Conservation (phyloP, 208 protist species). For the Trypanosoma scelopori region DNA sequence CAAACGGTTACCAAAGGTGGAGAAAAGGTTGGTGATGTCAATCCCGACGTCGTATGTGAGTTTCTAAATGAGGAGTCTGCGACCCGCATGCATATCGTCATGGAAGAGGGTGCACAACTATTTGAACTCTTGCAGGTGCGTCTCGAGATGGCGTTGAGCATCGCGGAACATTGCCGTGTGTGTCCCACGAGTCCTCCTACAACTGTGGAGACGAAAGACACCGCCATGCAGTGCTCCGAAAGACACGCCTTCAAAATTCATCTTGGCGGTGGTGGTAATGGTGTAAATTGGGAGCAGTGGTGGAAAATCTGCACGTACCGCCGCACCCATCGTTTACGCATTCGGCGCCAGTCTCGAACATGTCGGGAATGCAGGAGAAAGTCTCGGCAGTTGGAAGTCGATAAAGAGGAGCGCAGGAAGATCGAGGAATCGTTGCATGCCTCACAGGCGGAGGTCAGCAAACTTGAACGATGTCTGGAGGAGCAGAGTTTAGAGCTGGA, state of each 20-base stretch:
- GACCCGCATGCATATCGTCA: background rate
- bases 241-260: background rate
- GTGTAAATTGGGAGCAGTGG: background rate
- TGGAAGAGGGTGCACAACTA: slow-evolving; percentile 7
- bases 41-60: background rate
- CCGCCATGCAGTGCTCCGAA: background rate
- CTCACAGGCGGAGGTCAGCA: background rate
- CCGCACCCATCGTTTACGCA: background rate
- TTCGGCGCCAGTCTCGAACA: background rate
- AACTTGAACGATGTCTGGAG: background rate
- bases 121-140: slow-evolving; percentile 3
- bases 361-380: background rate
- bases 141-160: background rate
- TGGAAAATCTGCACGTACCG: background rate
- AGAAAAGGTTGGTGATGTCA: background rate
- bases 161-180: background rate
- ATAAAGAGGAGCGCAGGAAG: background rate
- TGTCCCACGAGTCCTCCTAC: background rate
- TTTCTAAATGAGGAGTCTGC: background rate
- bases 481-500: background rate
- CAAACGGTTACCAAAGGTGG: too few relatives aligned
- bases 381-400: background rate
- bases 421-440: background rate
- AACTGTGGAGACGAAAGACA: background rate
- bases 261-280: too few relatives aligned